These are phyloP conservation scores for Kockovaella imperatae DNA, from an alignment of 768 basidiomycete genomes.

Conservation along the genomic window DNA sequence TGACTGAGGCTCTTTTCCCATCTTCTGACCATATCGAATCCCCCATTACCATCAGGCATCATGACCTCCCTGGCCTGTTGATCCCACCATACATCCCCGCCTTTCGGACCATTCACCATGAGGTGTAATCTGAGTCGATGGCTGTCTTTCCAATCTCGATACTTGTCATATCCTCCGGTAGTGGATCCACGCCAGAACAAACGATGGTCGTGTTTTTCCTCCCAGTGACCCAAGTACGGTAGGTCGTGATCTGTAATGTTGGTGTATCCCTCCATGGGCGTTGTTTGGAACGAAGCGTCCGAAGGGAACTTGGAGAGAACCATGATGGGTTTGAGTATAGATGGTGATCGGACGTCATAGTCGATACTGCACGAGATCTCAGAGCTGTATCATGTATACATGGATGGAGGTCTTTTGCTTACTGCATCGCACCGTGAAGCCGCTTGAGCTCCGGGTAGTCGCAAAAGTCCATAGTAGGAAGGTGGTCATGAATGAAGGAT, in stretches of 20 bases:
- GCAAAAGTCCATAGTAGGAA: conserved; percentile 42
- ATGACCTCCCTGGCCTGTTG: conserved; percentile 38
- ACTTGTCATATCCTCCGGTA: conserved; percentile 45
- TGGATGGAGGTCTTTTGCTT: conserved; percentile 1
- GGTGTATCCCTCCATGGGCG: conserved; percentile 40
- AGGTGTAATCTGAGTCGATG: conserved; percentile 46
- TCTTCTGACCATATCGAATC: conserved; percentile 22
- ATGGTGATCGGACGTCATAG: conserved; percentile 38
- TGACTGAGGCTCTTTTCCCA: conserved; percentile 48
- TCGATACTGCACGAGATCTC: conserved; percentile 24
- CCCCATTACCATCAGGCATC: conserved; percentile 37
- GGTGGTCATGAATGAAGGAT: conserved; percentile 40
- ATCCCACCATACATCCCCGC: conserved; percentile 41
- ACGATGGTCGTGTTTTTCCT: conserved; percentile 45
- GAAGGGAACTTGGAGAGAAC: conserved; percentile 43
- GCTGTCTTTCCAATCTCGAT: conserved; percentile 45
- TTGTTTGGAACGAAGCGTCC: conserved; percentile 35
- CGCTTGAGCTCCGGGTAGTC: conserved; percentile 40
- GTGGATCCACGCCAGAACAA: conserved; percentile 49
- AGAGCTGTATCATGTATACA: neutral
- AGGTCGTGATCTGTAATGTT: conserved; percentile 29
- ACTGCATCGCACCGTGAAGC: conserved; percentile 41
- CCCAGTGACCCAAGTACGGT: conserved; percentile 39
- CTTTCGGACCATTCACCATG: conserved; percentile 44
- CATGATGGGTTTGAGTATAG: conserved; percentile 35